phyloP scores from a whole-genome alignment of 345 rosid species.

The Tarenaya hassleriana region DNA sequence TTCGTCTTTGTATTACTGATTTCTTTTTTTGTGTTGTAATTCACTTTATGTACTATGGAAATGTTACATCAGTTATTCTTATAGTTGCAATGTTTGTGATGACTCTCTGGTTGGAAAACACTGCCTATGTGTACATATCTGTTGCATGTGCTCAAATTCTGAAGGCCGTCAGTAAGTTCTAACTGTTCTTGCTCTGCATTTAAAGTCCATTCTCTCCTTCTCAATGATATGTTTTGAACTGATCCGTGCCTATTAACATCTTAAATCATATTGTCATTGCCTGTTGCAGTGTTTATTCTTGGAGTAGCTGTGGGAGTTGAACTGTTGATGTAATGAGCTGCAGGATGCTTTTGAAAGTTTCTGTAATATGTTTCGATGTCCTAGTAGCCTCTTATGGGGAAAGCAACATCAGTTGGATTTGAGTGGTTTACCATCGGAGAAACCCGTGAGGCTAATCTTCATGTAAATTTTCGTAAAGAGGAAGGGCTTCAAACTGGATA shows the following conservation, averaged over 20 bases:
- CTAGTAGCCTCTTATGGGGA: constrained; percentile 95
- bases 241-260: constrained; percentile 3
- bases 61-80: constrained; percentile 73
- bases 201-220: neutral
- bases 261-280: constrained; percentile 67
- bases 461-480: constrained; percentile 94
- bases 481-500: constrained; percentile 87
- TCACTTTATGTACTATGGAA: constrained; percentile 43
- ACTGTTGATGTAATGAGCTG: constrained; percentile 86
- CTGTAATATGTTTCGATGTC: constrained; percentile 88
- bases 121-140: constrained; percentile 92
- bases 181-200: no score
- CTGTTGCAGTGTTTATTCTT: constrained; percentile 89
- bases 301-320: constrained; percentile 97
- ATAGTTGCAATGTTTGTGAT: constrained; percentile 95
- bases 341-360: constrained; percentile 92
- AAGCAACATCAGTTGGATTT: constrained; percentile 82
- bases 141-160: constrained; percentile 96
- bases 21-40: no score
- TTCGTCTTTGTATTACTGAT: no score
- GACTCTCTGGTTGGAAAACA: constrained; percentile 99
- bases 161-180: constrained; percentile 95
- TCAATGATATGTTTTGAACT: neutral
- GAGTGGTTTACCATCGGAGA: constrained; percentile 98
- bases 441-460: constrained; percentile 74